Evolutionary conservation across 257 asterid genomes (phyloP), one percentile per base, ranked within the genome.

Genomic region (Solanum habrochaites): DNA sequence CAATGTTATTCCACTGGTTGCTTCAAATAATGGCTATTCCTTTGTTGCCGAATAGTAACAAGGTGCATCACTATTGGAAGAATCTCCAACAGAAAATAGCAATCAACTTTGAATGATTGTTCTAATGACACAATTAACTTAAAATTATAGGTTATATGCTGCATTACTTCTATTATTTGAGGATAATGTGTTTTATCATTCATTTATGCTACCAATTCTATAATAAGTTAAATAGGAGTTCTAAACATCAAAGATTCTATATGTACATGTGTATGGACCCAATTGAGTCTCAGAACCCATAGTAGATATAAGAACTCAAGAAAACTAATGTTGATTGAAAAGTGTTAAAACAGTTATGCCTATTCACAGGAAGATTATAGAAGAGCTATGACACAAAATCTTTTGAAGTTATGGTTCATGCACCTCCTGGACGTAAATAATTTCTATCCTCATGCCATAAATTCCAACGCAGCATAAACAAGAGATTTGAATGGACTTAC

Each of bases 401-500:
- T 49, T 81, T 81, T 81, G 84, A 47, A 45, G 67, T 29, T 80
- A 47, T 80, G 18, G 84, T 47, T 45, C 66, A 80, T 27, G 84
- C 40, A 47, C 64, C 84, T 40, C 62, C 42, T 80, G 66, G 69
- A 80, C 11, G 9, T 49, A 29, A 77, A 29, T 80, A 47, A 29
- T 49, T 49, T 47, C 67, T 80, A 80, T 81, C 85, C 60, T 29
- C 69, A 29, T 29, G 85, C 43, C 85, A 81, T 49, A 47, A 16
- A 49, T 47, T 49, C 69, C 8, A 62, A 81, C 32, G 73, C 82
- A 72, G 83, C 62, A 86, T 49, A 69, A 89, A 66, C 71, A 64
- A 86, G 42, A 82, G 74, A 31, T 47, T 52, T 18, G 84, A 83
- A 77, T 69, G 85, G 81, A 87, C 99, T 95, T 92, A 96, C 99